Base-by-base conservation (phyloP, 2,329 filamentous ascomycete species). In the Byssoonygena ceratinophila region DNA sequence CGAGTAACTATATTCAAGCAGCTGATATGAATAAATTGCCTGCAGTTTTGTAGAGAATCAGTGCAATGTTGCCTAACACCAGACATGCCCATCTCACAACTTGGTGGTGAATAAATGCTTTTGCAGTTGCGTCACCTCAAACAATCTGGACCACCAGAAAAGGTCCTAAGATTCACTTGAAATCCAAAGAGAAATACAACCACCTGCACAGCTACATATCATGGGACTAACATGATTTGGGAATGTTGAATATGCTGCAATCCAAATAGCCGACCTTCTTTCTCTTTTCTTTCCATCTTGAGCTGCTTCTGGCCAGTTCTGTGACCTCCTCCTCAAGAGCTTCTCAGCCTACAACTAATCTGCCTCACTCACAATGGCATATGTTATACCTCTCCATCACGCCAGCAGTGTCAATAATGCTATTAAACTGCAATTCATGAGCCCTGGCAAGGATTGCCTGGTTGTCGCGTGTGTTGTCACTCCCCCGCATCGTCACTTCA, bases 351-450 rank as follows among this genome's bases (percentile, higher is more conserved):
- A 16, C 34, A 18, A n/a, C n/a, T 37, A 4, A 43, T 25, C 22
- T 11, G 40, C 14, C 40, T 14, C 46, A n/a, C n/a, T 40, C 47
- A 64, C 36, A 55, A 98, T 98, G 92, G 86, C 92, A 49, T 98
- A 97, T 68, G 76, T 98, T 63, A 89, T 88, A 56, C 90, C 92
- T 36, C 92, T 98, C 53, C 92, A 98, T 69, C 80, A 83, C 61
- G 85, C 92, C 22, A 96, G 87, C 67, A 94, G 88, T 73, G 83
- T 96, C 58, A 83, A 90, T 52, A 86, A 95, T 78, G 91, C 90
- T 12, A 69, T 97, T 59, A 87, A 84, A 64, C 77, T 91, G 55
- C 82, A 81, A 61, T 83, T 97, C 61, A 74, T 94, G 48, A 78
- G 80, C 40, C 72, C 80, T 3, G 80, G 86, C 47, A 81, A 89